These are phyloP conservation scores for Diplodia mutila DNA, from an alignment of 2,329 filamentous ascomycete genomes.

Conservation along the genomic window DNA sequence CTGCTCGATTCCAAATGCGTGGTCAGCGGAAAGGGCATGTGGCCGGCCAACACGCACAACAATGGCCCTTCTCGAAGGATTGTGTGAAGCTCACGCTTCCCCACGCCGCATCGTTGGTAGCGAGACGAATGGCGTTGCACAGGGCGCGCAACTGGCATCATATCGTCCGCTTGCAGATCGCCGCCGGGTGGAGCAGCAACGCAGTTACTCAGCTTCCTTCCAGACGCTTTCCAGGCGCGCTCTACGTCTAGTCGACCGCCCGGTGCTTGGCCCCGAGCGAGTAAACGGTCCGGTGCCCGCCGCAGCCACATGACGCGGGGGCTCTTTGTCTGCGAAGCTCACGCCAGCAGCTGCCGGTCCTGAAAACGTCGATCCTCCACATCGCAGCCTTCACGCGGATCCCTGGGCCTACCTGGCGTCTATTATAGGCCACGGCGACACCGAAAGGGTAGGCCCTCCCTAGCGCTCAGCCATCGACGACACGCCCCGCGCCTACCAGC, in stretches of 20 bases:
- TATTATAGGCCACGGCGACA: conserved; percentile 24
- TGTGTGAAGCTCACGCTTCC: conserved; percentile 9
- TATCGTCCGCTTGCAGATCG: conserved; percentile 20
- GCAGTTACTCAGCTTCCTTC: conserved; percentile 14
- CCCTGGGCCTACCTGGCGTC: conserved; percentile 18
- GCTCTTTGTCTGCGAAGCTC: conserved; percentile 14
- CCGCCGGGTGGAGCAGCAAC: conserved; percentile 14
- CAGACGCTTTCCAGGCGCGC: conserved; percentile 10
- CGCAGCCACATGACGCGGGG: conserved; percentile 15
- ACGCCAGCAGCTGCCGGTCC: conserved; percentile 19
- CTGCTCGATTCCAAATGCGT: conserved; percentile 24
- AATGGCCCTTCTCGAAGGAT: conserved; percentile 13
- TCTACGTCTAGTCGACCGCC: conserved; percentile 17
- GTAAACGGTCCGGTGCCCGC: conserved; percentile 24
- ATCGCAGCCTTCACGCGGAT: conserved; percentile 13
- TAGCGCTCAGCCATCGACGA: conserved; percentile 23
- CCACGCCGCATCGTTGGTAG: conserved; percentile 20
- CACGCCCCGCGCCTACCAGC: conserved; percentile 11
- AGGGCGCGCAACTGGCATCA: conserved; percentile 16
- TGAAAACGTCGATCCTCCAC: conserved; percentile 24
- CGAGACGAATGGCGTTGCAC: conserved; percentile 24
- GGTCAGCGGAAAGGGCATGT: not conserved
- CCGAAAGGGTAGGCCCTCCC: conserved; percentile 9
- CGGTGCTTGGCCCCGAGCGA: not conserved
- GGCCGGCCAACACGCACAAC: not conserved